Evolutionary conservation across 176 grass and related monocot species (phyloP), one percentile per base, ranked within the genome.

Genomic region (Puya raimondii): DNA sequence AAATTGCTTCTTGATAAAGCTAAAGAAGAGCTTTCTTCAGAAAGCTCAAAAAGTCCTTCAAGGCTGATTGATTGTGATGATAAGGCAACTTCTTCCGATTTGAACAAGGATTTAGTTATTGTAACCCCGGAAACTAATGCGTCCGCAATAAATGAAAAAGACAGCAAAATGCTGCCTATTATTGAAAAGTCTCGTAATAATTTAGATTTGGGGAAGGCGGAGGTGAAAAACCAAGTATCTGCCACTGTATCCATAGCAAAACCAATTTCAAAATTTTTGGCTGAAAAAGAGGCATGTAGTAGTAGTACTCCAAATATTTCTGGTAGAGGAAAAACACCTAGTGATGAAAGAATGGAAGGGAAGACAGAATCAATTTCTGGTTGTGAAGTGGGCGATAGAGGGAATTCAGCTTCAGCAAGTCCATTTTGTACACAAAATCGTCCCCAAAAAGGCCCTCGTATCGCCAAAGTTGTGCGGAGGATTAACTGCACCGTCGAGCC

Each of bases 391-490:
- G 51, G 23, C 2, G 51, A 68, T 68, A 58, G 18, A 77, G 29
- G 64, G 53, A 68, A 77, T 58, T 47, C 29, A 49, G 52, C 69
- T 49, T 8, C 65, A 12, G 29, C 51, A 49, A 77, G 51, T 8
- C 17, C 51, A 59, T 77, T 52, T 50, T 69, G 18, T 68, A 2
- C 51, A 49, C 49, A 58, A 49, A 67, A 68, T 12, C n/a, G 77
- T 80, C 69, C 53, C 23, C 88, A 85, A 20, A 87, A 76, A 74
- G 89, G 93, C 53, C 93, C 93, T 80, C 81, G 86, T 42, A 85
- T 97, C 65, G 93, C 89, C 25, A 97, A 85, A 56, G 84, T 97
- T 58, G 89, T 97, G 48, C 74, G 88, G 53, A 85, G 87, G 67
- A 82, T 87, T 48, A 96, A 85, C 54, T 87, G 76, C 48, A 81